Evolutionary conservation across 2,329 filamentous ascomycete species (phyloP), one percentile per base, ranked within the genome.

Genomic region (Massarina eburnea): DNA sequence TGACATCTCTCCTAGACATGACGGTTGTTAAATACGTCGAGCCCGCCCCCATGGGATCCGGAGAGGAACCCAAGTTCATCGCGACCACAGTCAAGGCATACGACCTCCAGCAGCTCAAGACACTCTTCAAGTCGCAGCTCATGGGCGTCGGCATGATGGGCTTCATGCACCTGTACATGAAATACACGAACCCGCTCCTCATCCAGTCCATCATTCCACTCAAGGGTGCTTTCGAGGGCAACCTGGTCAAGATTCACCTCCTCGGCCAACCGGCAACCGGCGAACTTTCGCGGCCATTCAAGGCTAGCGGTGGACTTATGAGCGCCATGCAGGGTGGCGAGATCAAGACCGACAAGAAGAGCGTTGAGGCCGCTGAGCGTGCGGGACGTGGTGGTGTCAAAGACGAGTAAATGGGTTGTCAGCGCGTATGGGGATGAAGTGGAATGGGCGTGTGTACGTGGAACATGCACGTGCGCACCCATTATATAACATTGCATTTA

Each of bases 11-110:
- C 4, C 14, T 67, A 97, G 94, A 99, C 71, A 82, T 96, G 76
- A 96, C 91, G 19, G 96, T 94, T 3, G 85, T 99, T 70, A 97
- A 99, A 78, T 99, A 99, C 76, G 91, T 99, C 71, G 94, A 99
- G 78, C 92, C 91, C 35, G 83, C 94, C 4, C 85, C 90, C 35
- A 89, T 96, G 85, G 94, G 94, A 62, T 95, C 89, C 61, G 83
- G 86, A 66, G 94, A 97, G 74, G 91, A 96, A 76, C 86, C 88
- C 71, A 96, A 96, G 76, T 89, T 95, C 62, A 88, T 97, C 62
- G 96, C 92, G 46, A 99, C 94, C 53, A 99, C 94, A 53, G 82
- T 96, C 72, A 88, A 95, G 77, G 91, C 91, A 67, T 99, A 99
- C 81, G 94, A 99, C 74, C 80, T 84, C 64, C 77, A 81, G 62